Evolutionary conservation across 257 asterid genomes (phyloP), one percentile per base, ranked within the genome.

Genomic region (Sherardia arvensis): DNA sequence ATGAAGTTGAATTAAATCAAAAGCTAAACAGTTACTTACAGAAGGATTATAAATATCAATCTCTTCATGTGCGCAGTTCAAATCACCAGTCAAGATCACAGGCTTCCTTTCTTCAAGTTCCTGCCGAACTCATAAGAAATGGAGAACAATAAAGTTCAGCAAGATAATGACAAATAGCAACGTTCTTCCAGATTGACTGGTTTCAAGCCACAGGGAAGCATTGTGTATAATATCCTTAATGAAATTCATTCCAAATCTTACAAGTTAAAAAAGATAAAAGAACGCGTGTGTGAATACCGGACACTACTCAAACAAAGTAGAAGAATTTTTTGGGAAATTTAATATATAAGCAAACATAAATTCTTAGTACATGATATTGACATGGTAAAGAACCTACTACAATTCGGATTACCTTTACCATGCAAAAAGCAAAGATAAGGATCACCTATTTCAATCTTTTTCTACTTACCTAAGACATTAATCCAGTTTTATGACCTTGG

Each of bases 31-130:
- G 47, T 54, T 73, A 79, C 96, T 77, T 77, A 90, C 99, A 0
- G 95, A 85, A 57, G 99, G 99, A 78, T 93, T 73, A 65, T 47
- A 80, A 64, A 93, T 90, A 72, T 93, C 99, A 20, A 93, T 93
- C 83, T 93, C 97, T 73, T 93, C 87, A 68, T 87, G 95, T 67
- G 97, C 95, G 56, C 99, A 90, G 78, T 93, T 93, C 83, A 93
- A 75, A 78, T 93, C 99, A 59, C 99, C 99, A 6, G 95, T 84
- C 80, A 93, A 83, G 77, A 93, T 81, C 59, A 87, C 95, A 76
- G 99, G 97, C 77, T 93, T 90, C 12, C 74, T 77, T 65, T 57
- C 76, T 73, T 90, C 99, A 65, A 93, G 79, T 73, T 85, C 95
- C 99, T 93, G 94, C 38, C 71, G 74, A 78, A 66, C 73, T 74